Evolutionary conservation across 805 yeast genomes (phyloP).

Genomic region (Isabelozyma gotoi): DNA sequence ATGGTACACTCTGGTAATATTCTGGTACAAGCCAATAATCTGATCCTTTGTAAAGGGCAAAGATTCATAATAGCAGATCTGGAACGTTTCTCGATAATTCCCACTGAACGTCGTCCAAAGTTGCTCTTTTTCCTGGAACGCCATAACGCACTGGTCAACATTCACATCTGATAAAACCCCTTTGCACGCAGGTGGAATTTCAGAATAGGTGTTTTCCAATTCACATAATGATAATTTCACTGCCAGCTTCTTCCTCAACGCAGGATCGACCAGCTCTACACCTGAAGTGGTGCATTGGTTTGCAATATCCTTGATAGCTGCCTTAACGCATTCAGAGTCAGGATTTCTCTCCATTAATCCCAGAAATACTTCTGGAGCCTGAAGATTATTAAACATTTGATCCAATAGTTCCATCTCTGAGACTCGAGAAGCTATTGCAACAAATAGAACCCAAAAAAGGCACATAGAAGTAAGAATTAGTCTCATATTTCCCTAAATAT

Average conservation of each 20-base stretch:
- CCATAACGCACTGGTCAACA: constrained; percentile 36
- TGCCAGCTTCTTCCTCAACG: constrained; percentile 38
- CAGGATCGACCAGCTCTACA: constrained; percentile 33
- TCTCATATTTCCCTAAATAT: neutral
- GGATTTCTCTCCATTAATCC: constrained; percentile 1
- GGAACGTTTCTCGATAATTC: constrained; percentile 53
- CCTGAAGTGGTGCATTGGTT: constrained; percentile 26
- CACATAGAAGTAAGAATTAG: neutral
- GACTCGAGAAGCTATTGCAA: neutral
- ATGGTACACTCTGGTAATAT: constrained; percentile 37
- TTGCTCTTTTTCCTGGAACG: constrained; percentile 47
- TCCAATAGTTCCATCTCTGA: neutral
- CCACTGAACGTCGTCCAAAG: constrained; percentile 79
- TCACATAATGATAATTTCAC: constrained; percentile 54
- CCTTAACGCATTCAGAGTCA: constrained; percentile 31
- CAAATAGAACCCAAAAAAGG: neutral
- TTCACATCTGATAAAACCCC: constrained; percentile 10
- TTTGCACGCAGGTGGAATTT: constrained; percentile 28
- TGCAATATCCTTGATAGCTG: constrained; percentile 36
- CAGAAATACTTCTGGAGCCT: neutral
- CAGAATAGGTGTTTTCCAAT: constrained; percentile 46
- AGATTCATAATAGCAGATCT: constrained; percentile 53
- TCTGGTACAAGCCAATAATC: constrained; percentile 44
- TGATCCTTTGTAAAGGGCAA: constrained; percentile 54
- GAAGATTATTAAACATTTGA: neutral